phyloP scores from a whole-genome alignment of 2,329 filamentous ascomycete genomes.

The Alternaria brassicae region DNA sequence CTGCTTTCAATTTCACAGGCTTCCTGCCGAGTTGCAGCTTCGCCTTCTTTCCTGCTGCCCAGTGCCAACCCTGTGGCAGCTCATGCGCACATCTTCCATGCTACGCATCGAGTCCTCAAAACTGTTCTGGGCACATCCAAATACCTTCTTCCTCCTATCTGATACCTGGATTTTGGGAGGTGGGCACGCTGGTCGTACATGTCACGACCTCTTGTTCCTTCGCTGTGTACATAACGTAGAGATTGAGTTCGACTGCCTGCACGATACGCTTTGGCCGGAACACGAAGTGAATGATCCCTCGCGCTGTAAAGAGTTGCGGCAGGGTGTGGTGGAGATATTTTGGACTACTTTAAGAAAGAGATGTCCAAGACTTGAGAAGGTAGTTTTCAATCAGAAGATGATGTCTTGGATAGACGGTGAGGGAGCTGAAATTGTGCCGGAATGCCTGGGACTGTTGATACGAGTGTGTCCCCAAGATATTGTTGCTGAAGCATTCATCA shows the following conservation, averaged over 20 bases:
- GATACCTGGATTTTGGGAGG: constrained; percentile 17
- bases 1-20: constrained; percentile 9
- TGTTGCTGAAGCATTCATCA: neutral
- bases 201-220: constrained; percentile 18
- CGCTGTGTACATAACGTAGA: constrained; percentile 22
- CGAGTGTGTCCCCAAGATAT: constrained; percentile 14
- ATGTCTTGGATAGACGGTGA: neutral
- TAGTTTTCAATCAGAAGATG: constrained; percentile 20
- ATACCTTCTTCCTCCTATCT: constrained; percentile 15
- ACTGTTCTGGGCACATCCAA: constrained; percentile 22
- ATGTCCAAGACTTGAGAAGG: constrained; percentile 18
- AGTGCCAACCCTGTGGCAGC: constrained; percentile 21
- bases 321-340: constrained; percentile 9
- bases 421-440: constrained; percentile 7
- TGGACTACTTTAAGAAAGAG: constrained; percentile 15
- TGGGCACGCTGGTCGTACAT: constrained; percentile 18
- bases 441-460: constrained; percentile 10
- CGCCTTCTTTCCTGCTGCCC: constrained; percentile 21
- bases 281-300: neutral
- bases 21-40: constrained; percentile 24
- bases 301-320: neutral
- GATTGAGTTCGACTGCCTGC: constrained; percentile 16
- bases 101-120: constrained; percentile 28
- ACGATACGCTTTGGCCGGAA: neutral
- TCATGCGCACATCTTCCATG: constrained; percentile 20